Evolutionary conservation across 768 basidiomycete species (phyloP), one percentile per base, ranked within the genome.

Genomic region (Tricholoma bakamatsutake): DNA sequence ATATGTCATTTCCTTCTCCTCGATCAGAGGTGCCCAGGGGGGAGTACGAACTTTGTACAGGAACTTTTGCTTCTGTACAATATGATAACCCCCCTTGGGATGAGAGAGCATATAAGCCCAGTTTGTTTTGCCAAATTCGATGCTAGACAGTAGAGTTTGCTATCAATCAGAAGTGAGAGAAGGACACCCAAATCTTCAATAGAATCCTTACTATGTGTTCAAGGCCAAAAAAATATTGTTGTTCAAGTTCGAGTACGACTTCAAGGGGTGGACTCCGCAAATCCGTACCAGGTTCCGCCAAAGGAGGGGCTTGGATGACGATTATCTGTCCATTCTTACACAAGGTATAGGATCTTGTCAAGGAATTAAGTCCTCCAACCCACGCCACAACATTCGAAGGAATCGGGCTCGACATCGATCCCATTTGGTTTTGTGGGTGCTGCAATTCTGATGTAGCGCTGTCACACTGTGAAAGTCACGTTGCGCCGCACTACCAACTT

Each of bases 1-100:
- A 47, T 71, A 70, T 11, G 64, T 54, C 11, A 79, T 62, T 18
- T 78, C 76, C 9, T 61, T 63, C 48, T 73, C 73, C 17, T 68
- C 64, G 17, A 78, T 70, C 3, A 66, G 57, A 31, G 67, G 68
- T 1, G 69, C 71, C 72, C 73, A 77, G 18, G 65, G 64, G 15
- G 67, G 68, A 48, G 68, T 72, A 12, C 67, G 62, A 24, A 76
- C 59, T 33, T 47, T 59, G 13, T 34, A 56, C 11, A 70, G 57
- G 10, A 39, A 56, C 43, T 61, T 64, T 35, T 67, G 50, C 28
- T 62, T 66, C 54, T 73, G 70, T 5, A 62, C 54, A 12, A 77
- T 59, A 4, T 64, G 62, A 52, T 68, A 71, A 7, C 66, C 67
- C n/a, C 69, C 67, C 21, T 66, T 61, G 0, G 57, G 39, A 35